phyloP scores from a whole-genome alignment of 208 protist genomes.

The Porcisia deanei region DNA sequence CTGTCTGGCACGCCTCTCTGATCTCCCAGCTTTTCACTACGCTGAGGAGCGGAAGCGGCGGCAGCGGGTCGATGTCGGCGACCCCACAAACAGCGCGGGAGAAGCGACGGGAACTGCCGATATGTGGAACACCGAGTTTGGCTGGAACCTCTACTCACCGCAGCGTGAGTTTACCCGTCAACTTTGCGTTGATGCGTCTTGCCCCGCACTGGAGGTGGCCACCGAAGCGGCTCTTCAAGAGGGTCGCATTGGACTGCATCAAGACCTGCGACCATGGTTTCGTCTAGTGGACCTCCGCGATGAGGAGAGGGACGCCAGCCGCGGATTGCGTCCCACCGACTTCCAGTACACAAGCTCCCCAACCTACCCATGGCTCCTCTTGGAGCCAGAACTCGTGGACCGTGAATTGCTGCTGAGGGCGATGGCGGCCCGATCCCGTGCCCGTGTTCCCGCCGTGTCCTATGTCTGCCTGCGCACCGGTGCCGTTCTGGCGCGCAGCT shows the following conservation, averaged over 20 bases:
- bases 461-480: constrained; percentile 76
- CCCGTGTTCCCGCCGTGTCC: constrained; percentile 80
- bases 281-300: constrained; percentile 35
- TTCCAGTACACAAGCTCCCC: constrained; percentile 43
- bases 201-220: constrained; percentile 21
- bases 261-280: constrained; percentile 74
- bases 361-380: constrained; percentile 79
- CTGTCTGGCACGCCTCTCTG: constrained; percentile 25
- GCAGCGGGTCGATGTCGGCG: constrained; percentile 5
- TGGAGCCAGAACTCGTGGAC: constrained; percentile 50
- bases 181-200: constrained; percentile 39
- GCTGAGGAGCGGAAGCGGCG: constrained; percentile 15
- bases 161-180: constrained; percentile 58
- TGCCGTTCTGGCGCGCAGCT: constrained; percentile 68
- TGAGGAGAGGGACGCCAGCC: constrained; percentile 11
- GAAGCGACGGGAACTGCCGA: background rate
- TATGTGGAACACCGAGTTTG: constrained; percentile 58
- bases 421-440: constrained; percentile 72
- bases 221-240: constrained; percentile 22
- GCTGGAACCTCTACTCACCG: constrained; percentile 77
- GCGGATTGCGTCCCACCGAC: constrained; percentile 8
- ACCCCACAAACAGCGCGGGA: background rate
- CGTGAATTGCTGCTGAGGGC: constrained; percentile 47
- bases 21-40: constrained; percentile 56
- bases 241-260: constrained; percentile 29